These are phyloP conservation scores for Diplodia sapinea DNA, from an alignment of 2,329 filamentous ascomycete genomes.

Conservation along the genomic window DNA sequence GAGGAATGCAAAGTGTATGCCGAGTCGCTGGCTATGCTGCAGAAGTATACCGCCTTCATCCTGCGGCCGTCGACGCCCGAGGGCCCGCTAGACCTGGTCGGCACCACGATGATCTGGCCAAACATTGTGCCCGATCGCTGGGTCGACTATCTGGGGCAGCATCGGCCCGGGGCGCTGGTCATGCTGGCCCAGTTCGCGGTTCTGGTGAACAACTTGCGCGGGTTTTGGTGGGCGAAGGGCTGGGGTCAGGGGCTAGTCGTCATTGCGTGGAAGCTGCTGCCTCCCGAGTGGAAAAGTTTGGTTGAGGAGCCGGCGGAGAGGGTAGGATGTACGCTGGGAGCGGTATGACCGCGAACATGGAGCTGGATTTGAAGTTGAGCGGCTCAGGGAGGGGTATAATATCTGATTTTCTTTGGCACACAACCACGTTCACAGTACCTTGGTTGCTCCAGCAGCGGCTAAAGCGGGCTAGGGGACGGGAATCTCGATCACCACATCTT, in stretches of 20 bases:
- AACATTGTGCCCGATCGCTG: constrained; percentile 27
- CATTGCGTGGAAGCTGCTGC: constrained; percentile 18
- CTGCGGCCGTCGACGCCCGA: constrained; percentile 18
- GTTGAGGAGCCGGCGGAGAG: constrained; percentile 17
- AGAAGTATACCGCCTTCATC: constrained; percentile 25
- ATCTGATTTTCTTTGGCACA: background rate
- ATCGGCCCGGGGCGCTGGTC: constrained; percentile 19
- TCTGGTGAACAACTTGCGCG: constrained; percentile 27
- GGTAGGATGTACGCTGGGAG: constrained; percentile 5
- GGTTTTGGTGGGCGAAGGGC: constrained; percentile 30
- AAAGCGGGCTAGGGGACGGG: background rate
- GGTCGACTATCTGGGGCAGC: constrained; percentile 19
- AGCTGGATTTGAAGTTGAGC: background rate
- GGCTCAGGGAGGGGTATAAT: background rate
- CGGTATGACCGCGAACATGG: background rate
- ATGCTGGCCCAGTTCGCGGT: constrained; percentile 26
- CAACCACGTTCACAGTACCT: background rate
- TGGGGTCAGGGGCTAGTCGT: constrained; percentile 19
- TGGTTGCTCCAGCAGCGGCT: background rate
- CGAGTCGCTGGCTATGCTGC: constrained; percentile 20
- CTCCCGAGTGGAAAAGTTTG: constrained; percentile 9
- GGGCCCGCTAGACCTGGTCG: constrained; percentile 24
- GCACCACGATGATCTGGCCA: constrained; percentile 28
- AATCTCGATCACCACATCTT: background rate
- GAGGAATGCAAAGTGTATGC: constrained; percentile 12